Base-by-base conservation (phyloP, 2,329 filamentous ascomycete genomes). In the Aspergillus sojae region DNA sequence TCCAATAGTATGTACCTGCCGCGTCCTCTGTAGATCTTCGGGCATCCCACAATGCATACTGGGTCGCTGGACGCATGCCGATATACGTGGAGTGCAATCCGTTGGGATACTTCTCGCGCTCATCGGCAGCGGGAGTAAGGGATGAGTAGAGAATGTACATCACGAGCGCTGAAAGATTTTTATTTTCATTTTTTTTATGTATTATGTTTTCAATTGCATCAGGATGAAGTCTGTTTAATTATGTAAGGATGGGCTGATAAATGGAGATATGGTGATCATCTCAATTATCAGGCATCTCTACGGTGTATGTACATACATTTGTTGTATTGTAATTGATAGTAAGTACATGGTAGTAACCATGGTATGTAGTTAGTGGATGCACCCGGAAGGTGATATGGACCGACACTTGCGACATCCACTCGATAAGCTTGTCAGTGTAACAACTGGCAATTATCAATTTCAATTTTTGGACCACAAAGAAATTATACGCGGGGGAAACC, bases 321-420 rank as follows among this genome's bases (percentile, higher is more conserved):
- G 14, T 26, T 54, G 52, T 36, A 54, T 36, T 54, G 28, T 36
- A 54, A 36, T 34, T 19, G 10, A 10, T n/a, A 54, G 19, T 36
- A 52, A 28, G 26, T 28, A 28, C 26, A 28, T 28, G 6, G 5
- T 55, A 19, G 19, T 32, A 43, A n/a, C 39, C 39, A 39, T n/a
- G 39, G 39, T 41, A 41, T 23, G 32, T n/a, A 12, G 19, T 28
- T 19, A 46, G 43, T 48, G 39, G 56, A 46, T 58, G 56, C 45
- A 58, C 43, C 30, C 56, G 56, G 56, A 58, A 58, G 43, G 56
- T 58, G 41, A 48, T 36, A 41, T 41, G 39, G 39, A 41, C 19
- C 39, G 39, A 39, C 32, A 39, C 14, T 32, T 19, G 52, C 16
- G 52, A 55, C 21, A 39, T 28, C 28, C 48, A 41, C 48, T 41